Conservation (phyloP, 306 rosid genomes). For the Rosa multiflora region DNA sequence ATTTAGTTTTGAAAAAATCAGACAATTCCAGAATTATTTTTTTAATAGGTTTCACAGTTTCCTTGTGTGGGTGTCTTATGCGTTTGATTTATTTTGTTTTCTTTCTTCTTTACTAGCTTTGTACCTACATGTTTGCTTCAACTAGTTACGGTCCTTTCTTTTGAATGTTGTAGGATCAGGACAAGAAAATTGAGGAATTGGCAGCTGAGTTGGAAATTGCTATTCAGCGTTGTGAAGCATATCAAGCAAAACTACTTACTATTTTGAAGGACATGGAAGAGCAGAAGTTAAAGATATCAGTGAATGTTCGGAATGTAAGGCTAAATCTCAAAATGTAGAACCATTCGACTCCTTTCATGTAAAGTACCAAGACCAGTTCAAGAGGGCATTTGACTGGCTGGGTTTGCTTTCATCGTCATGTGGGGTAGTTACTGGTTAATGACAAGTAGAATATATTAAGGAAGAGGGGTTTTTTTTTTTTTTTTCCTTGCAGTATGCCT, state of each 20-base stretch:
- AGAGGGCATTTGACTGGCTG: conserved; percentile 2
- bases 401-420: background rate
- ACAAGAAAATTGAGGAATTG: conserved; percentile 36
- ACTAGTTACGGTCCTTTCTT: background rate
- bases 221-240: conserved; percentile 40
- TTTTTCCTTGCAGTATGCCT: background rate
- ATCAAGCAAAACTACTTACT: conserved; percentile 30
- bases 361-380: background rate
- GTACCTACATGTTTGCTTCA: background rate
- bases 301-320: conserved; percentile 38
- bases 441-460: background rate
- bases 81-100: background rate
- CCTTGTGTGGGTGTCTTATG: background rate
- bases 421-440: background rate
- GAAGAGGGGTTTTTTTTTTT: background rate
- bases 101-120: background rate
- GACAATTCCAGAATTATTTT: background rate
- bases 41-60: background rate
- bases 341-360: background rate
- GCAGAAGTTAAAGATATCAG: conserved; percentile 37
- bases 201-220: conserved; percentile 31
- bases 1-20: background rate
- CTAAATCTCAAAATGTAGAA: conserved; percentile 28
- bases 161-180: conserved; percentile 33
- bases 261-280: conserved; percentile 46